Conservation (phyloP, 768 basidiomycete genomes). For the Crassisporium funariophilum region DNA sequence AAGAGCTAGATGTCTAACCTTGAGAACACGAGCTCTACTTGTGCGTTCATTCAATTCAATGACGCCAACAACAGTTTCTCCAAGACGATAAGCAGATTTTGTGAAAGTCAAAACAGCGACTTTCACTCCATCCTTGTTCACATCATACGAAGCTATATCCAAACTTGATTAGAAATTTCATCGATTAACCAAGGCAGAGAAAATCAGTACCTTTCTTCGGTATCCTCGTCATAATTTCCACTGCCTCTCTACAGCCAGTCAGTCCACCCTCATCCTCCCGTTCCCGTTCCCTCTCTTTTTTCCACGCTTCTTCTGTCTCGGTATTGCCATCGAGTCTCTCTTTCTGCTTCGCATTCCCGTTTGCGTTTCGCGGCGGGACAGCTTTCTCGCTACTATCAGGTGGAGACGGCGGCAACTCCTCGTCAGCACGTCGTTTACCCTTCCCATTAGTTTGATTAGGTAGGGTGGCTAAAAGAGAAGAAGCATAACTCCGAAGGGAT, state of each 20-base stretch:
- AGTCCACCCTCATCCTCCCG: conserved; percentile 45
- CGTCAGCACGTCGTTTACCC: conserved; percentile 1
- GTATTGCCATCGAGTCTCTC: conserved; percentile 21
- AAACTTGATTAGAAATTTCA: conserved; percentile 2
- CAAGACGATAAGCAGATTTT: conserved; percentile 88
- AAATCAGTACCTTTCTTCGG: conserved; percentile 72
- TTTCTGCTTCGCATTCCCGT: conserved; percentile 5
- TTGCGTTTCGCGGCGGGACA: background rate
- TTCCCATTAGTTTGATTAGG: conserved; percentile 27
- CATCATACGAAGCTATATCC: conserved; percentile 84
- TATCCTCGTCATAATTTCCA: conserved; percentile 88
- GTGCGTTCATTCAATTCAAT: conserved; percentile 80
- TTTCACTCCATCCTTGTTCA: conserved; percentile 87
- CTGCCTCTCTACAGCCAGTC: conserved; percentile 77
- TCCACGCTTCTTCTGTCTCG: conserved; percentile 31
- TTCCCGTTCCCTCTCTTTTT: conserved; percentile 36
- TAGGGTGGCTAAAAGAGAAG: conserved; percentile 49
- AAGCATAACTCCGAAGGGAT: conserved; percentile 57
- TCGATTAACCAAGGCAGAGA: background rate
- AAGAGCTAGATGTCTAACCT: conserved; percentile 51
- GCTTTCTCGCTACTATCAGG: too few species aligned
- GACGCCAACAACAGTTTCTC: conserved; percentile 89
- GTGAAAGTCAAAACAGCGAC: conserved; percentile 92
- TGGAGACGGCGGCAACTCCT: background rate
- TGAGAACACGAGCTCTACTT: conserved; percentile 76